Percentiles rank a stretch among this genome's conserved stretches.
Conservation (phyloP, 257 asterid species). For the Nicotiana benthamiana region DNA sequence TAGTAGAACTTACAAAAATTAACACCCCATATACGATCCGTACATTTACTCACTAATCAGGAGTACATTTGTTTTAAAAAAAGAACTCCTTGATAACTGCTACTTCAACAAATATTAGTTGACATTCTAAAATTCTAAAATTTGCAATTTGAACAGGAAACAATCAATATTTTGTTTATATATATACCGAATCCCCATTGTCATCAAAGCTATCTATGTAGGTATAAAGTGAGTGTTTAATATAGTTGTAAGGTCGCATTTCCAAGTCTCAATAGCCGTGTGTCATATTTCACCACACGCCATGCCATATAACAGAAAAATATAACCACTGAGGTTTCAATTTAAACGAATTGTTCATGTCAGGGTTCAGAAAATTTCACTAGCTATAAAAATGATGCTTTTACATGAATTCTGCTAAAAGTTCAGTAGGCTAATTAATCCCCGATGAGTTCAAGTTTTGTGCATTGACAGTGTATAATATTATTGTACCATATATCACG, state of each 20-base stretch:
- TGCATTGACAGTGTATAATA: too few species aligned
- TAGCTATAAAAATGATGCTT: neutral
- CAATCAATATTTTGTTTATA: neutral
- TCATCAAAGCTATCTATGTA: neutral
- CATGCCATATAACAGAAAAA: neutral
- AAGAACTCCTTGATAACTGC: neutral
- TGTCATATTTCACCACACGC: neutral
- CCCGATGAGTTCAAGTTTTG: too few species aligned
- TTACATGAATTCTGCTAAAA: neutral
- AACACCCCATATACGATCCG: neutral
- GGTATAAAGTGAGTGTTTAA: neutral
- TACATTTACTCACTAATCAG: neutral
- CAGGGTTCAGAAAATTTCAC: neutral
- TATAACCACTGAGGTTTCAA: neutral
- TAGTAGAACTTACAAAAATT: neutral
- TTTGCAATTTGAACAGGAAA: neutral
- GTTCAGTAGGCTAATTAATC: too few species aligned
- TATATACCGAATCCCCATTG: neutral
- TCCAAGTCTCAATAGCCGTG: neutral
- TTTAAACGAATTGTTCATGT: neutral
- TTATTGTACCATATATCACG: too few species aligned
- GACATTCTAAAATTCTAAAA: neutral
- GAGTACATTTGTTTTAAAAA: too few species aligned
- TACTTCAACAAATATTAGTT: neutral
- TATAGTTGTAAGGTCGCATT: neutral